Evolutionary conservation across 1,284 basidiomycete genomes (phyloP), one percentile per base, ranked within the genome.

Genomic region (Rhodotorula sp.): DNA sequence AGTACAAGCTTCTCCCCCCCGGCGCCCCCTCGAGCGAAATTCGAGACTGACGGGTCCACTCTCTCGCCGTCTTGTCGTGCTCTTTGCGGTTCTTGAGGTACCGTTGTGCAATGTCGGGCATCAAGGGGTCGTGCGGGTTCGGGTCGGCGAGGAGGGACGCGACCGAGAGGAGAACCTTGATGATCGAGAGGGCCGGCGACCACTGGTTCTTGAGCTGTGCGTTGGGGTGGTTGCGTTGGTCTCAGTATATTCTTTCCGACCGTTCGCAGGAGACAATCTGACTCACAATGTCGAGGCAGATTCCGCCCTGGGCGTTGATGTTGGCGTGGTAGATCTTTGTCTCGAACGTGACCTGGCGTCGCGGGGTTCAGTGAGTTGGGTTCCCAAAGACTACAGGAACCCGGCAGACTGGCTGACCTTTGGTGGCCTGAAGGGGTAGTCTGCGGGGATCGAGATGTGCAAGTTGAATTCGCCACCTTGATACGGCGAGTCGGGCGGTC

Each of bases 321-420:
- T 96, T 96, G 61, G 92, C 92, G 83, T 96, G 93, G 62, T 70
- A 75, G 81, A 86, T 86, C 81, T 87, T 97, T 80, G 96, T 99
- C 79, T 91, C 92, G 85, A 99, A 99, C 84, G 90, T 91, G 83
- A 99, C 95, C 87, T 97, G 97, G 82, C 97, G 97, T 58, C 97
- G 95, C 85, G 96, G 95, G 89, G 97, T 15, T 2, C n/a, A 26
- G 52, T 56, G n/a, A 56, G 52, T 26, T 6, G 21, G 21, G 12
- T n/a, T 23, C 21, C 23, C 23, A 23, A 21, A 21, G 51, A 52
- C 12, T 12, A n/a, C 26, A 26, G 34, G 34, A 5, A 39, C 3
- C 12, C 12, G 52, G 29, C 20, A 5, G n/a, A 26, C 52, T n/a
- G 16, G 29, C 3, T 29, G n/a, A 56, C 54, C 54, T 56, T 56